These are phyloP conservation scores for Dothistroma pini DNA, from an alignment of 2,329 filamentous ascomycete species.

Conservation along the genomic window DNA sequence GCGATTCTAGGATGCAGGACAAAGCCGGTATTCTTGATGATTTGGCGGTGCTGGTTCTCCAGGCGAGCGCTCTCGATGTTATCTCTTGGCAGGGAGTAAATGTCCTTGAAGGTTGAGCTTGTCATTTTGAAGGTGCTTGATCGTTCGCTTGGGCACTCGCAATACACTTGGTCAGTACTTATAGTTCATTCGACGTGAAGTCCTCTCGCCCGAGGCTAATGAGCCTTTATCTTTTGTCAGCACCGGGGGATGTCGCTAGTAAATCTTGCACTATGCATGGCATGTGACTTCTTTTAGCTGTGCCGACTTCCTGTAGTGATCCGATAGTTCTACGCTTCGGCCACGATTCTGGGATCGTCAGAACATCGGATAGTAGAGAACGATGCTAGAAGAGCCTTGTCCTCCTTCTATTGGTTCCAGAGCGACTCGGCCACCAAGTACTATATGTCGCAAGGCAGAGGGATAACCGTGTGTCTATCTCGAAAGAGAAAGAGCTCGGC, in stretches of 20 bases:
- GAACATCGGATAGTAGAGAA: too few species aligned
- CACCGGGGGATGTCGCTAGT: background rate
- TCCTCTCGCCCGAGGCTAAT: background rate
- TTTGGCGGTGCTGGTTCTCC: slow-evolving; percentile 18
- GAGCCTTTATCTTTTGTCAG: background rate
- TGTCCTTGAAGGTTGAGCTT: slow-evolving; percentile 4
- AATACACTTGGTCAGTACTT: background rate
- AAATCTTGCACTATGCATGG: background rate
- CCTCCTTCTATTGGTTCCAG: too few species aligned
- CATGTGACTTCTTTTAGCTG: background rate
- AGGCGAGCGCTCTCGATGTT: slow-evolving; percentile 17
- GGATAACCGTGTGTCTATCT: too few species aligned
- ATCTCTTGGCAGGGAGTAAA: slow-evolving; percentile 21
- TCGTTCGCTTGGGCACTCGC: background rate
- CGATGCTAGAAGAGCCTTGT: too few species aligned
- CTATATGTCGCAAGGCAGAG: too few species aligned
- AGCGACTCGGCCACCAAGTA: too few species aligned
- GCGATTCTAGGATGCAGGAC: slow-evolving; percentile 19
- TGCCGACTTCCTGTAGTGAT: background rate
- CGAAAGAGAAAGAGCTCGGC: too few species aligned
- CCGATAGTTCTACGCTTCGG: too few species aligned
- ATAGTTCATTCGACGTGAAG: background rate
- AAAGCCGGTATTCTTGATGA: slow-evolving; percentile 16
- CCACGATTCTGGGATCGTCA: too few species aligned
- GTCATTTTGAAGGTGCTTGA: background rate